Evolutionary conservation across 225 moss, liverwort and hornwort genomes (phyloP).

Genomic region (Pseudisothecium myosuroides): DNA sequence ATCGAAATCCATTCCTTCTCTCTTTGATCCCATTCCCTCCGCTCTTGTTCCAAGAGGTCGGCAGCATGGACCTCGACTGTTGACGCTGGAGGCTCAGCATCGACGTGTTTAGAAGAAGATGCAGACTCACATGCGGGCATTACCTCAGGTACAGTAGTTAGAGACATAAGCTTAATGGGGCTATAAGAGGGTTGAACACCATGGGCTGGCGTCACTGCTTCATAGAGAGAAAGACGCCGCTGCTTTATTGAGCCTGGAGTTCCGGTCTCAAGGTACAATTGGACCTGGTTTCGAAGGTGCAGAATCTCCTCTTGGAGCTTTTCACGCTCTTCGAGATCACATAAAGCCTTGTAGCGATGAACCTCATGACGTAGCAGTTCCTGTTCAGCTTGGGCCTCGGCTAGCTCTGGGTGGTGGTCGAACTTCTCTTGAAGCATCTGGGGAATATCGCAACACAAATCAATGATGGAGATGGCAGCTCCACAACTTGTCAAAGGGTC

Average conservation of each 20-base stretch:
- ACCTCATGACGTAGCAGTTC: slow-evolving; percentile 52
- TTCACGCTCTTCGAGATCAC: slow-evolving; percentile 60
- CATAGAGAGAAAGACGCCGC: slow-evolving; percentile 13
- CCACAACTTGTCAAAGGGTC: neutral
- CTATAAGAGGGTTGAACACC: slow-evolving; percentile 1
- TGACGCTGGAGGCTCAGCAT: neutral
- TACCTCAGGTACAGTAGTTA: neutral
- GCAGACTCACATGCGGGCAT: neutral
- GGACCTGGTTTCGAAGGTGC: slow-evolving; percentile 58
- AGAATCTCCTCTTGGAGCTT: slow-evolving; percentile 49
- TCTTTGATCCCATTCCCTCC: slow-evolving; percentile 30
- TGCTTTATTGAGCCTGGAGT: slow-evolving; percentile 24
- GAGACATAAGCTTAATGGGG: neutral
- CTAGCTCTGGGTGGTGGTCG: slow-evolving; percentile 67
- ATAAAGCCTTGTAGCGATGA: slow-evolving; percentile 45
- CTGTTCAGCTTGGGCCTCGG: slow-evolving; percentile 51
- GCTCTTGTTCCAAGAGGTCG: slow-evolving; percentile 1
- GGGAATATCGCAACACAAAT: neutral
- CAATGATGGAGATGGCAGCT: neutral
- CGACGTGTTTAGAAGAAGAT: neutral
- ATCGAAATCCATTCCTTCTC: slow-evolving; percentile 67
- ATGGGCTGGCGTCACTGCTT: slow-evolving; percentile 13
- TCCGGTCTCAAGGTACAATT: slow-evolving; percentile 33
- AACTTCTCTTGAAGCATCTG: slow-evolving; percentile 84
- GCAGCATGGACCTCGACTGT: neutral